Evolutionary conservation across 2,329 filamentous ascomycete species (phyloP).

Genomic region (Phyllosticta citriasiana): DNA sequence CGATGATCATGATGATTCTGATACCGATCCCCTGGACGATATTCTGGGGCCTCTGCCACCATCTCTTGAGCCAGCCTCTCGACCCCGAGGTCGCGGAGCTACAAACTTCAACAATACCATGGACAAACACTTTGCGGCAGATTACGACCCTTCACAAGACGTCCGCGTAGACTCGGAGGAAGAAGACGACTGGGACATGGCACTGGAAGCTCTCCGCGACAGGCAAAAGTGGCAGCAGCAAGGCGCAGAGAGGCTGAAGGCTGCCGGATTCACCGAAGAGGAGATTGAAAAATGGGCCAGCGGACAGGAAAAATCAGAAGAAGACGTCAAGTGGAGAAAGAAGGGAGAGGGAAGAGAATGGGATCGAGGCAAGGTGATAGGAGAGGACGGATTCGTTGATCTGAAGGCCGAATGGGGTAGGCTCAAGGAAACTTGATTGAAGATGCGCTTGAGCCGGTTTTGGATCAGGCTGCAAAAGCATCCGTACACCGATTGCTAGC

Average conservation of each 20-base stretch:
- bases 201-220: conserved; percentile 67
- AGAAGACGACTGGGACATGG: conserved; percentile 67
- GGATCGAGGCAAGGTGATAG: conserved; percentile 54
- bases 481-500: background rate
- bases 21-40: conserved; percentile 64
- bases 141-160: conserved; percentile 50
- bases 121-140: conserved; percentile 66
- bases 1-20: conserved; percentile 16
- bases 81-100: conserved; percentile 61
- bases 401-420: conserved; percentile 39
- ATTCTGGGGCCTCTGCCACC: conserved; percentile 64
- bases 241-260: conserved; percentile 64
- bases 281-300: conserved; percentile 65
- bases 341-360: conserved; percentile 57
- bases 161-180: conserved; percentile 39
- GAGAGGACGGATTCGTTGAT: conserved; percentile 44
- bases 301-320: conserved; percentile 49
- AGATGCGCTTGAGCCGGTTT: background rate
- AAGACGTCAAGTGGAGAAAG: conserved; percentile 64
- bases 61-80: conserved; percentile 34
- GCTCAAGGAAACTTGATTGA: conserved; percentile 2
- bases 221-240: conserved; percentile 67
- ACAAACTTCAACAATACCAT: conserved; percentile 55
- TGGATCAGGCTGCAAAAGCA: background rate
- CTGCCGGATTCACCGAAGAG: conserved; percentile 68